phyloP scores from a whole-genome alignment of 352 stramenopile species.

The Blastocystis sp. region DNA sequence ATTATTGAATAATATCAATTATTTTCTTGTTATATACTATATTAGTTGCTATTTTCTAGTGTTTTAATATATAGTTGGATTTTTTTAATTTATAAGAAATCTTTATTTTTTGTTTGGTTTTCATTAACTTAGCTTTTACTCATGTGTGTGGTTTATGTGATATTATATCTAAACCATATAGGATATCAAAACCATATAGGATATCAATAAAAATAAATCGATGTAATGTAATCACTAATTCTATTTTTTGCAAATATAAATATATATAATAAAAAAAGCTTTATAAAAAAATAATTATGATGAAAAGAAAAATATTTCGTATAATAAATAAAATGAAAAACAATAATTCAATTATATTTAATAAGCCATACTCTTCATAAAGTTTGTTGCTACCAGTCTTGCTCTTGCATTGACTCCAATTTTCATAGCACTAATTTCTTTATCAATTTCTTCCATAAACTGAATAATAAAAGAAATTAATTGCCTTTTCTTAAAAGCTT shows the following conservation, averaged over 20 bases:
- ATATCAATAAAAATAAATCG: conserved; percentile 19
- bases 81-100: no score
- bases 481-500: conserved; percentile 84
- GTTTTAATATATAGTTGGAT: no score
- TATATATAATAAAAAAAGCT: neutral
- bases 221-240: neutral
- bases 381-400: conserved; percentile 71
- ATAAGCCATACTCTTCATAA: conserved; percentile 57
- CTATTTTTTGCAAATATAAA: neutral
- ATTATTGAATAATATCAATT: no score
- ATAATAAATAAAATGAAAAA: conserved; percentile 2
- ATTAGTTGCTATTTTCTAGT: no score
- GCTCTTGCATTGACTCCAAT: conserved; percentile 75
- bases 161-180: no score
- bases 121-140: no score
- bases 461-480: conserved; percentile 85
- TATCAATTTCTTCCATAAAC: conserved; percentile 91
- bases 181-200: no score
- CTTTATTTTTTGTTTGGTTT: no score
- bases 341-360: neutral
- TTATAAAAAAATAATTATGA: conserved; percentile 1
- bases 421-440: conserved; percentile 88
- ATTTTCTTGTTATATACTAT: no score
- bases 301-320: neutral
- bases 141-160: no score